A percentile compares a stretch with the other conserved stretches of the same genome.
Evolutionary conservation across 768 basidiomycete genomes (phyloP).

Genomic region (Leucosporidium scottii): DNA sequence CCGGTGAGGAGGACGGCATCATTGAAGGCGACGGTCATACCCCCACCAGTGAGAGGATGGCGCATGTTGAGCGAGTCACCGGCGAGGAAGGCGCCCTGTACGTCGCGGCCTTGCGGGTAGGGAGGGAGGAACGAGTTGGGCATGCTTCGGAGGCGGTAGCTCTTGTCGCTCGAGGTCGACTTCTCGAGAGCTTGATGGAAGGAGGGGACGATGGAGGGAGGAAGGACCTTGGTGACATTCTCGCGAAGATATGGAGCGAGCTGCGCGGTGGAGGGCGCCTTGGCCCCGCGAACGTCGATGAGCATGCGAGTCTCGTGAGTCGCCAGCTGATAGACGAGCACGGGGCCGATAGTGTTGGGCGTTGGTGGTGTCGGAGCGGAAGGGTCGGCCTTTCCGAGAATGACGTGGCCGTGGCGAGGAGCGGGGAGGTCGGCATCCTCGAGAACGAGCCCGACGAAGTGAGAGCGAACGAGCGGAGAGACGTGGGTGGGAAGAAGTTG

Average conservation of each 20-base stretch:
- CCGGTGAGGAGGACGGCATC: slow-evolving; percentile 70
- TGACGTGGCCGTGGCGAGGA: slow-evolving; percentile 42
- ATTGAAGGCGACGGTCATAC: slow-evolving; percentile 91
- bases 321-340: slow-evolving; percentile 85
- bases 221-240: slow-evolving; percentile 74
- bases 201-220: slow-evolving; percentile 59
- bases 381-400: slow-evolving; percentile 31
- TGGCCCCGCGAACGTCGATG: slow-evolving; percentile 74
- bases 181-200: slow-evolving; percentile 60
- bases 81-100: slow-evolving; percentile 69
- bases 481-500: slow-evolving; percentile 54
- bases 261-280: slow-evolving; percentile 58
- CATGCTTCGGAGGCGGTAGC: slow-evolving; percentile 73
- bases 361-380: slow-evolving; percentile 7
- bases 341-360: slow-evolving; percentile 59
- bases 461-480: slow-evolving; percentile 47
- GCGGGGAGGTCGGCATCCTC: slow-evolving; percentile 55
- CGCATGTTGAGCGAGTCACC: slow-evolving; percentile 99
- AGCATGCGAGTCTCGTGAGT: slow-evolving; percentile 82
- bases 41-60: slow-evolving; percentile 90
- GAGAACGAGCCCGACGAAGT: slow-evolving; percentile 80
- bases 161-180: slow-evolving; percentile 4
- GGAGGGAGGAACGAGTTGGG: slow-evolving; percentile 90
- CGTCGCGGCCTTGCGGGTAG: slow-evolving; percentile 54
- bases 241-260: slow-evolving; percentile 60